Evolutionary conservation across 805 yeast species (phyloP).

Genomic region (Pichia phayaonensis): DNA sequence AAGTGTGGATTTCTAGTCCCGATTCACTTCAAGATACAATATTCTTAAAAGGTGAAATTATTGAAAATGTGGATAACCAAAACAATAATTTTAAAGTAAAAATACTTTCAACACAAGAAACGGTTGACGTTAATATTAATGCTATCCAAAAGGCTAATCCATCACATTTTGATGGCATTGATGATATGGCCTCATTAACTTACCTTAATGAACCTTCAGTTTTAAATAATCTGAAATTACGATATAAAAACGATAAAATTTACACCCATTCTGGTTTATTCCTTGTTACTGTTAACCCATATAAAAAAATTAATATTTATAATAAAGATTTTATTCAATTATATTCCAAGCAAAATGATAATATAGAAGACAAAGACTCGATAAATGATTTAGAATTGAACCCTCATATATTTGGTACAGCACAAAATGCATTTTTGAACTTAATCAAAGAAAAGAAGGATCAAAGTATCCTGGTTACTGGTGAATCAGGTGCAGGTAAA

Average conservation of each 20-base stretch:
- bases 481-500: slow-evolving; percentile 98
- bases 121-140: slow-evolving; percentile 32
- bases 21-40: slow-evolving; percentile 44
- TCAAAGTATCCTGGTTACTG: slow-evolving; percentile 94
- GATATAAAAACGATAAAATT: slow-evolving; percentile 73
- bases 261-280: slow-evolving; percentile 95
- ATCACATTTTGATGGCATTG: slow-evolving; percentile 77
- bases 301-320: slow-evolving; percentile 66
- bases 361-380: slow-evolving; percentile 14
- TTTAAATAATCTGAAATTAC: slow-evolving; percentile 67
- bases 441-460: slow-evolving; percentile 60
- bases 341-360: slow-evolving; percentile 28
- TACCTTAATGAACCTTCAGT: slow-evolving; percentile 93
- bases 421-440: slow-evolving; percentile 79
- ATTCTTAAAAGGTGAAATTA: slow-evolving; percentile 55
- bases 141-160: slow-evolving; percentile 73
- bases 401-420: slow-evolving; percentile 89
- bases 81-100: slow-evolving; percentile 28
- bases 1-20: slow-evolving; percentile 58
- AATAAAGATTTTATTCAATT: slow-evolving; percentile 45
- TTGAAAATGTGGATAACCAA: slow-evolving; percentile 32
- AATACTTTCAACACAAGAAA: slow-evolving; percentile 23
- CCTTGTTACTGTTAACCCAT: slow-evolving; percentile 92
- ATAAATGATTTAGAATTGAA: slow-evolving; percentile 17
- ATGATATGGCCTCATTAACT: slow-evolving; percentile 94